Conservation (phyloP, 2,329 filamentous ascomycete species). For the Diplodia sapinea region DNA sequence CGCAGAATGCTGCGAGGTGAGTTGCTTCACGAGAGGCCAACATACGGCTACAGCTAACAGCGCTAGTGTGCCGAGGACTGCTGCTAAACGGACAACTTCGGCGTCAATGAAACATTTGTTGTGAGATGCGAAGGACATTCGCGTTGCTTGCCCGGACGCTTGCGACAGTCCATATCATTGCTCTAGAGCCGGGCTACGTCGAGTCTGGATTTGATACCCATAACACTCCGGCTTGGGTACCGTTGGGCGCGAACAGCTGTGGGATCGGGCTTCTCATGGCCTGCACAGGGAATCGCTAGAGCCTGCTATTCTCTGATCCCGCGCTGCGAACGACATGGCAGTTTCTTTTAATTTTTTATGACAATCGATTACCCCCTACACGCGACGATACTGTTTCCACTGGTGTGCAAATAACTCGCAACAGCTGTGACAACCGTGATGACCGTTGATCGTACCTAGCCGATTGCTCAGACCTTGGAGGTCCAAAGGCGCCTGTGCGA, state of each 20-base stretch:
- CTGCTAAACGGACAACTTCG: conserved; percentile 35
- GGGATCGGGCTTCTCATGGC: background rate
- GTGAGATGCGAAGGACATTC: background rate
- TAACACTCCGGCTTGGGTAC: conserved; percentile 26
- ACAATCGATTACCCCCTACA: conserved; percentile 21
- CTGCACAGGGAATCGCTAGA: background rate
- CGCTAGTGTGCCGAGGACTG: conserved; percentile 43
- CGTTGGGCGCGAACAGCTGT: conserved; percentile 13
- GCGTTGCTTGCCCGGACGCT: conserved; percentile 1
- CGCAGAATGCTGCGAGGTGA: conserved; percentile 64
- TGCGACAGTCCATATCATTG: conserved; percentile 12
- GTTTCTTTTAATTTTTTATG: conserved; percentile 15
- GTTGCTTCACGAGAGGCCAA: conserved; percentile 36
- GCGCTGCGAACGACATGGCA: conserved; percentile 18
- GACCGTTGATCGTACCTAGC: background rate
- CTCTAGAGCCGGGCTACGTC: background rate
- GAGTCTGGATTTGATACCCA: conserved; percentile 30
- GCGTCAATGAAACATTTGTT: background rate
- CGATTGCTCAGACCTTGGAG: background rate
- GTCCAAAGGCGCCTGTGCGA: background rate
- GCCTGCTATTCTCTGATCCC: background rate
- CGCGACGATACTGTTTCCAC: conserved; percentile 16
- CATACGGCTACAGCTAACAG: conserved; percentile 27
- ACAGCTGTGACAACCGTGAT: background rate
- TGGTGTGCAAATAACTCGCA: background rate